These are phyloP conservation scores for Skeletonema grethae DNA, from an alignment of 108 stramenopile genomes.

Conservation along the genomic window DNA sequence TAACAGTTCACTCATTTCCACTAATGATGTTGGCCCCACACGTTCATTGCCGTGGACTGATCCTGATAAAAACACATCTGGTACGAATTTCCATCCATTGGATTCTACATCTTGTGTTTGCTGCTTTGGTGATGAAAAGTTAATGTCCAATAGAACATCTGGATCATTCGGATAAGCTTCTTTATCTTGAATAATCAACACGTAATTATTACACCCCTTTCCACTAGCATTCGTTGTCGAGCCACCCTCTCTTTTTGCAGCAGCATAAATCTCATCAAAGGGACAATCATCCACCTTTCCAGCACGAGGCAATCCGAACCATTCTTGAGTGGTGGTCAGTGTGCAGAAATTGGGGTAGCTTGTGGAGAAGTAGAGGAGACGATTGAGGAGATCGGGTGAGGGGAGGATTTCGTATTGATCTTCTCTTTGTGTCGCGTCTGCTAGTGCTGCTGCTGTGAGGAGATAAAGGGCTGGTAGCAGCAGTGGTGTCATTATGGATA, in stretches of 20 bases:
- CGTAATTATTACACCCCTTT: slow-evolving; percentile 78
- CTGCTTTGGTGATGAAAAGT: not conserved
- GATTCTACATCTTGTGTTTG: not conserved
- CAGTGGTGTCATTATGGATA: too few relatives aligned
- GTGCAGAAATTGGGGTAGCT: slow-evolving; percentile 66
- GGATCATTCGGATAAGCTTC: slow-evolving; percentile 70
- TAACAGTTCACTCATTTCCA: slow-evolving; percentile 64
- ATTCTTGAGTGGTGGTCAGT: slow-evolving; percentile 74
- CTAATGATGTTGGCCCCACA: slow-evolving; percentile 81
- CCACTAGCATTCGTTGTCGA: not conserved
- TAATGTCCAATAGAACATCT: slow-evolving; percentile 15
- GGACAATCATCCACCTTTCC: slow-evolving; percentile 52
- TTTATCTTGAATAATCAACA: slow-evolving; percentile 79
- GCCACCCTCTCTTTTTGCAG: not conserved
- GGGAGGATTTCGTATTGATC: slow-evolving; percentile 49
- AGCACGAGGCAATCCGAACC: slow-evolving; percentile 74
- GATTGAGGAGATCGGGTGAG: slow-evolving; percentile 29
- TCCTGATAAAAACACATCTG: slow-evolving; percentile 96
- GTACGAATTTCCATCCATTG: slow-evolving; percentile 56
- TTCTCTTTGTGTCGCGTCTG: not conserved
- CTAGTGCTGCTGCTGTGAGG: too few relatives aligned
- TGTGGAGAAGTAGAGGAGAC: slow-evolving; percentile 45
- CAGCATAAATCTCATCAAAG: slow-evolving; percentile 34
- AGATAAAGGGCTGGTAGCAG: too few relatives aligned
- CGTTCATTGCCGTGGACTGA: slow-evolving; percentile 94